Percentiles rank a stretch among this genome's conserved stretches.
Conservation (phyloP, 768 basidiomycete species). For the Psilocybe subaeruginosa region DNA sequence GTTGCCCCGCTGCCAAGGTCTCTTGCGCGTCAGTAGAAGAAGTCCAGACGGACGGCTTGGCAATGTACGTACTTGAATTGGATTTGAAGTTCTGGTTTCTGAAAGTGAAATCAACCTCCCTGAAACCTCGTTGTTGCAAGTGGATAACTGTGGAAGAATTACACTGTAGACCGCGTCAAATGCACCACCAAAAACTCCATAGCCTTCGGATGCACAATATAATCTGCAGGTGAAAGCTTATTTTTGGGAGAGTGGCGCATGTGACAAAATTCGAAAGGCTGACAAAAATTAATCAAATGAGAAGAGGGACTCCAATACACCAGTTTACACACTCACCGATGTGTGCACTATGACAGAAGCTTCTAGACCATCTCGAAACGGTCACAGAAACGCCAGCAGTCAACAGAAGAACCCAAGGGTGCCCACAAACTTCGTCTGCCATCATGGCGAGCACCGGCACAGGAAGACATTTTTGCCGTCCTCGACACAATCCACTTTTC, state of each 20-base stretch:
- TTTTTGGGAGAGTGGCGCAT: not conserved
- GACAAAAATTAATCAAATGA: not conserved
- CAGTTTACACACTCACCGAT: not conserved
- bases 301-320: not conserved
- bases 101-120: not conserved
- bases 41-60: not conserved
- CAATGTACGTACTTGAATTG: not conserved
- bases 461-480: not conserved
- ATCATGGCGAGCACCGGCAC: not conserved
- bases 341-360: not conserved
- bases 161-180: too few relatives aligned
- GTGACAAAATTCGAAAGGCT: not conserved
- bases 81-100: not conserved
- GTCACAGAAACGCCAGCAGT: not conserved
- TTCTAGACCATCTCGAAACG: not conserved
- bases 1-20: not conserved
- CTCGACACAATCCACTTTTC: not conserved
- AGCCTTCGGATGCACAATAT: too few relatives aligned
- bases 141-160: too few relatives aligned
- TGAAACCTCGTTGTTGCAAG: too few relatives aligned
- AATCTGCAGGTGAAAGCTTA: too few relatives aligned
- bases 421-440: not conserved
- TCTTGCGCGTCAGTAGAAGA: not conserved
- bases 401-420: not conserved
- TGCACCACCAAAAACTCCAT: too few relatives aligned